phyloP scores from a whole-genome alignment of 2,329 filamentous ascomycete species.

The Microdochium paspali region DNA sequence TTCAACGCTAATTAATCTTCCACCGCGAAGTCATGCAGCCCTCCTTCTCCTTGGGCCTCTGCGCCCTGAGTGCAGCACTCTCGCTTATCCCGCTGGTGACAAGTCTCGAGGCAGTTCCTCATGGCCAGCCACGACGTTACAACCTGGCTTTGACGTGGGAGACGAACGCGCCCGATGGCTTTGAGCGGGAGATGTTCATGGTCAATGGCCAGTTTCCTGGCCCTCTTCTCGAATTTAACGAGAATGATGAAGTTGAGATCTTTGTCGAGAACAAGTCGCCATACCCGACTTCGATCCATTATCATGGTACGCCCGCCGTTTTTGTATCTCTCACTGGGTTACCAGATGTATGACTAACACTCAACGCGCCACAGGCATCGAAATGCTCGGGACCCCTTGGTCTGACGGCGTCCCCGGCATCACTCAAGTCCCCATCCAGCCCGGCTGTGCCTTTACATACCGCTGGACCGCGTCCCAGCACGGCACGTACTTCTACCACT shows the following conservation, averaged over 20 bases:
- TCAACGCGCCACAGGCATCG: constrained; percentile 24
- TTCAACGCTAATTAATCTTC: neutral
- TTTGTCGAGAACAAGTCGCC: constrained; percentile 19
- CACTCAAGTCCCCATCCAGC: constrained; percentile 39
- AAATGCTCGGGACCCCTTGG: constrained; percentile 44
- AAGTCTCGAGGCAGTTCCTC: neutral
- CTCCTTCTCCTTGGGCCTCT: neutral
- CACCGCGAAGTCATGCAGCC: neutral
- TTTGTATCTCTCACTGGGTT: neutral
- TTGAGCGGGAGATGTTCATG: constrained; percentile 3
- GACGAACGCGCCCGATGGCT: constrained; percentile 4
- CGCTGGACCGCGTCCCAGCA: constrained; percentile 45
- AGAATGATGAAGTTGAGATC: neutral
- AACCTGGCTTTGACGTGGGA: constrained; percentile 5
- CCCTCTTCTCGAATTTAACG: neutral
- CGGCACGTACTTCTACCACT: constrained; percentile 54
- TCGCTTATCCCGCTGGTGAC: neutral
- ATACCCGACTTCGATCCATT: constrained; percentile 38
- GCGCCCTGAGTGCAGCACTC: neutral
- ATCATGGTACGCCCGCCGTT: constrained; percentile 27
- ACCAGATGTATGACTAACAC: neutral
- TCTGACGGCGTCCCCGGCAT: constrained; percentile 51
- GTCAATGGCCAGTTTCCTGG: constrained; percentile 1
- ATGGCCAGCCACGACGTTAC: neutral
- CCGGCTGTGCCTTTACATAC: constrained; percentile 39